Evolutionary conservation across 2,329 filamentous ascomycete genomes (phyloP), one percentile per base, ranked within the genome.

Genomic region (Fonsecaea erecta): DNA sequence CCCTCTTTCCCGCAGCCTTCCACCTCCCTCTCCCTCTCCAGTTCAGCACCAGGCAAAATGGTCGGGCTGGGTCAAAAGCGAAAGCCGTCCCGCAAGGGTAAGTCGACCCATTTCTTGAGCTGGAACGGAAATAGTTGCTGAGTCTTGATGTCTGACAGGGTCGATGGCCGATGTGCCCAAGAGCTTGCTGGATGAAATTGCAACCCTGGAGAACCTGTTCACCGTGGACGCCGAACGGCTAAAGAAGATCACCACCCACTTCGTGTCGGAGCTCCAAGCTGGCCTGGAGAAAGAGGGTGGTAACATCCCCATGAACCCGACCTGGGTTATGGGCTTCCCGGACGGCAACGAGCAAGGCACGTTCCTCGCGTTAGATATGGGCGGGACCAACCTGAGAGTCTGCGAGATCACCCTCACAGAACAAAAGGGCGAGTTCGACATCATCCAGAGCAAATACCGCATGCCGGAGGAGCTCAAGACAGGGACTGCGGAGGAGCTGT

Each of bases 281-380:
- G 92, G 93, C 73, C 84, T 98, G 60, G 90, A 85, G 61, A 89
- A 93, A 64, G 90, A 96, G 79, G 94, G 94, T 68, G 93, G 93
- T 66, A 96, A 90, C 77, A 98, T 99, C 92, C 93, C 94, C 66
- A 97, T 98, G 94, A 97, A 97, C 81, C 91, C 94, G 65, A 96
- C 93, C 62, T 97, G 94, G 94, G 93, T 96, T 69, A 93, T 96
- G 88, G 86, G 86, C 53, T 92, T 92, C 77, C 94, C 94, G 24
- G 90, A 90, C 75, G 94, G 94, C 70, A 79, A 93, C 71, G 94
- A 97, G 79, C 91, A 88, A 8, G 94, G 94, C 67, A 95, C 90
- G 14, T 97, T 88, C 77, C 83, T 98, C 43, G 93, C 94, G 62
- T 84, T 98, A 48, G 94, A 98, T 76, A 96, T 98, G 90, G 94